phyloP scores from a whole-genome alignment of 2,329 filamentous ascomycete species.

The Metarhizium robertsii region DNA sequence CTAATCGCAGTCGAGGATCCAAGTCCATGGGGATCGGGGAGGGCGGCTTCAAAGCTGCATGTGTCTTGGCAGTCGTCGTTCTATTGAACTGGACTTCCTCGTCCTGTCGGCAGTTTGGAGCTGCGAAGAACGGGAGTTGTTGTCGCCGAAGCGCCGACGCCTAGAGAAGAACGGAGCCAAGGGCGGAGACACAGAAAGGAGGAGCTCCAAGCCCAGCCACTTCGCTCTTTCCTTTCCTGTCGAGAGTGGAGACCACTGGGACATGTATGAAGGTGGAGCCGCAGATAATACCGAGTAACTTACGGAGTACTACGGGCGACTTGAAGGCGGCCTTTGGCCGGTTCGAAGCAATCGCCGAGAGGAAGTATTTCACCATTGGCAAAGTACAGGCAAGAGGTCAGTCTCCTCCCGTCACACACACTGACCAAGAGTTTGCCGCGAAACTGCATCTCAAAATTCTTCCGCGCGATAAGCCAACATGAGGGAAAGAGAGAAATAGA shows the following conservation, averaged over 20 bases:
- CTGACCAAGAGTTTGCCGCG: too few species aligned
- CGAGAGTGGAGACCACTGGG: neutral
- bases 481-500: neutral
- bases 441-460: too few species aligned
- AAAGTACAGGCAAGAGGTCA: too few species aligned
- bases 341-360: too few species aligned
- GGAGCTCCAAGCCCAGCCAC: neutral
- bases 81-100: neutral
- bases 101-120: neutral
- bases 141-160: constrained; percentile 21
- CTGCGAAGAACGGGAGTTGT: constrained; percentile 15
- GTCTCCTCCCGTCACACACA: too few species aligned
- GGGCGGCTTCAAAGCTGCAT: neutral
- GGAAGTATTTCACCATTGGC: too few species aligned
- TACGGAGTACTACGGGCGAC: too few species aligned
- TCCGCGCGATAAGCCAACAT: too few species aligned
- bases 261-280: too few species aligned
- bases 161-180: neutral
- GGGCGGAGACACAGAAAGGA: neutral
- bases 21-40: constrained; percentile 18
- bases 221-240: neutral
- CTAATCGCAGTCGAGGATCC: constrained; percentile 20
- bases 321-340: too few species aligned
- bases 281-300: too few species aligned
- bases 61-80: constrained; percentile 1